Evolutionary conservation across 2,329 filamentous ascomycete species (phyloP), one percentile per base, ranked within the genome.

Genomic region (Dactylella cylindrospora): DNA sequence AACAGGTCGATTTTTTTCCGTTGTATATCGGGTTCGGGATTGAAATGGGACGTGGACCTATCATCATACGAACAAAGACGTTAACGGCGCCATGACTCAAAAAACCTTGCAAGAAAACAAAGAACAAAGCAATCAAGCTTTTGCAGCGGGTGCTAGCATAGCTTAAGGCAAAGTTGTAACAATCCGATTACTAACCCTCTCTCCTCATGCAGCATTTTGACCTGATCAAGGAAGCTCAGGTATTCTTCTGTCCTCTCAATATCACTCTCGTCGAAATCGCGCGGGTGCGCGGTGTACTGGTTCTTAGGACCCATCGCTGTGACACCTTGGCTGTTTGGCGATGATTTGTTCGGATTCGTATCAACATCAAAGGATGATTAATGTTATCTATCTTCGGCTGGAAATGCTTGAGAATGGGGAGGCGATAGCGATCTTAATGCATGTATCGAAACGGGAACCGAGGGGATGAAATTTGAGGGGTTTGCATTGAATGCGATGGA

Each of bases 11-110:
- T 80, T 66, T 85, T 83, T 61, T 84, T 84, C 67, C 80, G 80
- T 62, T 87, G 88, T 68, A 94, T 83, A 74, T 88, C 90, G 45
- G 89, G 89, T 71, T 90, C 85, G 23, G 84, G 79, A 64, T 94
- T 89, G 67, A 95, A 83, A 54, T 78, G 5, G 2, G 23, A 29
- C 4, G 49, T 44, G 4, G 38, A 29, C 1, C 49, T 9, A 1
- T n/a, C 31, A 26, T 25, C 19, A 26, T n/a, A n/a, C 36, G 26
- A 40, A 23, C 36, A 19, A 40, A 40, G 22, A 23, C 20, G 15
- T 13, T 12, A 23, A 10, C 7, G 36, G 36, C 36, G 36, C 22
- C 26, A 13, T 15, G 15, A 40, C 13, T 40, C 20, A 40, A 40
- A 40, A 12, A 2, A 19, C 8, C 17, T 20, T 4, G 33, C 28